Conservation (phyloP, 2,329 filamentous ascomycete species). For the Diaporthe caulivora region DNA sequence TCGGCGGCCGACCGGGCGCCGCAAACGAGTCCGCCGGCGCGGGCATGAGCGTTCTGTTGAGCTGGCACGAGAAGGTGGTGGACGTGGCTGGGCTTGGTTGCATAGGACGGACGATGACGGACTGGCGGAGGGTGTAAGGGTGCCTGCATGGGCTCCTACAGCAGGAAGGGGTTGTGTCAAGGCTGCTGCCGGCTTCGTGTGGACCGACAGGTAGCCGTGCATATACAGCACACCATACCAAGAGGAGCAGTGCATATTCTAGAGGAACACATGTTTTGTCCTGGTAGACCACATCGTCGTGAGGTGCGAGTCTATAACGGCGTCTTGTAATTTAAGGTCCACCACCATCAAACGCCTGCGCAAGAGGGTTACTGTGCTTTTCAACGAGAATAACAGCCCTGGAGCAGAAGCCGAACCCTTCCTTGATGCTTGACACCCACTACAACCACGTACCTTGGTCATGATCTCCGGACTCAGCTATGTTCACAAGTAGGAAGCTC, state of each 20-base stretch:
- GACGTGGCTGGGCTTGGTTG: slow-evolving; percentile 92
- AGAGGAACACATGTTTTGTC: not conserved
- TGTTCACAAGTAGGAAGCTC: not conserved
- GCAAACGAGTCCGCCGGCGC: slow-evolving; percentile 79
- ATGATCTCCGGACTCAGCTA: not conserved
- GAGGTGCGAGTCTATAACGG: not conserved
- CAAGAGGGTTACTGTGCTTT: not conserved
- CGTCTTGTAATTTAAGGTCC: not conserved
- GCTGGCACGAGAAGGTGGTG: slow-evolving; percentile 99
- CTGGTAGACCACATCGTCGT: not conserved
- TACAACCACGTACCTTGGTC: too few relatives aligned
- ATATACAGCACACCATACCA: not conserved
- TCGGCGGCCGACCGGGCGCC: slow-evolving; percentile 66
- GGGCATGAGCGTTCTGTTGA: slow-evolving; percentile 95
- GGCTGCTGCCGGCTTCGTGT: not conserved
- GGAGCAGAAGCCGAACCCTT: not conserved
- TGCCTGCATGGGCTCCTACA: not conserved
- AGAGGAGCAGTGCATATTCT: slow-evolving; percentile 1
- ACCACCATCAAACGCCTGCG: too few relatives aligned
- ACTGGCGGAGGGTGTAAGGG: slow-evolving; percentile 86
- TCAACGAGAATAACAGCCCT: not conserved
- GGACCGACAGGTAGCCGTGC: not conserved
- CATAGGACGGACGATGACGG: slow-evolving; percentile 95
- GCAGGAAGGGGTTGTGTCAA: not conserved
- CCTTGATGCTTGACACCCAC: not conserved